Base-by-base conservation (phyloP, 1,284 basidiomycete species). In the Heterobasidion annosum region DNA sequence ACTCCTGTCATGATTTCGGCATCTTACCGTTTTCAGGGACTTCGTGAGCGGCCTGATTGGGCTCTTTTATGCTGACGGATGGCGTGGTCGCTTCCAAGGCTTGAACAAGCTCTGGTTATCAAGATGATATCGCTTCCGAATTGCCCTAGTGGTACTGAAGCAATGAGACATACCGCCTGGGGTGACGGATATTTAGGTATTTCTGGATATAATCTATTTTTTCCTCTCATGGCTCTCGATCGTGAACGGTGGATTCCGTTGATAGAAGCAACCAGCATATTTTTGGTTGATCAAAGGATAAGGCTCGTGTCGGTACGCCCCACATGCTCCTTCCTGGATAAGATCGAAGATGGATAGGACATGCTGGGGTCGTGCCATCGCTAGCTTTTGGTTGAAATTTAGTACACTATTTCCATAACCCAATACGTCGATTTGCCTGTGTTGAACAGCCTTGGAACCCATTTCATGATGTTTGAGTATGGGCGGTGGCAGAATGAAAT, bases 41-140 rank as follows among this genome's bases (percentile, higher is more conserved):
- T 93, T 93, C 68, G 73, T 88, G 56, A 82, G 76, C 53, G 88
- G 87, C 4, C 73, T 94, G 52, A 75, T 90, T 47, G 78, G 77
- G 48, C 78, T 93, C 59, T 71, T 91, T 43, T 93, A 92, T 62
- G 91, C 80, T 5, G 81, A 88, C 59, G 76, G 73, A 47, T 86
- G 83, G 77, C 78, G 83, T 50, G 70, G 74, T 49, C 75, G 83
- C 57, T 74, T 88, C 58, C 70, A 75, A 52, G 52, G 57, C 15
- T 48, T 53, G 40, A 54, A 42, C 35, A 49, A 42, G 40, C 18
- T 54, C n/a, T 40, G 37, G 37, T 7, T 40, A 3, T 40, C 37
- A 40, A 40, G 37, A 40, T 40, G 7, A 40, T 40, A 10, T 25
- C 7, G 12, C 37, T 12, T 10, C 37, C 12, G 37, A 12, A 3